phyloP scores from a whole-genome alignment of 2,329 filamentous ascomycete genomes.

The Fusarium sp. region DNA sequence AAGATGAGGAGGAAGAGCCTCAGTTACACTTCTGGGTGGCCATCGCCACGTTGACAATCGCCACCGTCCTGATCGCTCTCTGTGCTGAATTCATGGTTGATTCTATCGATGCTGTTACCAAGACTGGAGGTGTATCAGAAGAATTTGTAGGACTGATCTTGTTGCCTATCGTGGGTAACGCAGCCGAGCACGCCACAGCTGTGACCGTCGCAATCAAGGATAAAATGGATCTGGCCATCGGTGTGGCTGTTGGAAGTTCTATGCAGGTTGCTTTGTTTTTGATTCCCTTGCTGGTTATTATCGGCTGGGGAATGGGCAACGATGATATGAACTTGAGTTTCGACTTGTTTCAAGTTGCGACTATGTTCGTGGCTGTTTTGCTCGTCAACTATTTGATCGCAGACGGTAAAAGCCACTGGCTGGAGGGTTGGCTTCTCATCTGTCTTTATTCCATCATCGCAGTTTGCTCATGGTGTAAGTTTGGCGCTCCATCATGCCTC shows the following conservation, averaged over 20 bases:
- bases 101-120: conserved; percentile 74
- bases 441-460: conserved; percentile 85
- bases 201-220: conserved; percentile 84
- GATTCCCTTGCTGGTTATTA: conserved; percentile 78
- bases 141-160: conserved; percentile 85
- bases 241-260: conserved; percentile 80
- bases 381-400: conserved; percentile 87
- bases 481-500: neutral
- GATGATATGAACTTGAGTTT: conserved; percentile 85
- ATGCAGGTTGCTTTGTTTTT: conserved; percentile 85
- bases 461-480: conserved; percentile 70
- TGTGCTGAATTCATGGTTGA: conserved; percentile 84
- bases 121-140: conserved; percentile 67
- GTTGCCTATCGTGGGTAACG: conserved; percentile 84
- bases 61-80: conserved; percentile 81
- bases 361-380: conserved; percentile 83
- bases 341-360: conserved; percentile 88
- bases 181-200: conserved; percentile 82
- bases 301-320: conserved; percentile 78
- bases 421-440: conserved; percentile 80
- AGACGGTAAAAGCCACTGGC: conserved; percentile 84
- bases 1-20: conserved; percentile 75
- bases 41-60: conserved; percentile 73
- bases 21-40: conserved; percentile 78
- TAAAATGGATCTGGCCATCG: conserved; percentile 86